Base-by-base conservation (phyloP, 768 basidiomycete species). In the Tricholoma hemisulphureum region DNA sequence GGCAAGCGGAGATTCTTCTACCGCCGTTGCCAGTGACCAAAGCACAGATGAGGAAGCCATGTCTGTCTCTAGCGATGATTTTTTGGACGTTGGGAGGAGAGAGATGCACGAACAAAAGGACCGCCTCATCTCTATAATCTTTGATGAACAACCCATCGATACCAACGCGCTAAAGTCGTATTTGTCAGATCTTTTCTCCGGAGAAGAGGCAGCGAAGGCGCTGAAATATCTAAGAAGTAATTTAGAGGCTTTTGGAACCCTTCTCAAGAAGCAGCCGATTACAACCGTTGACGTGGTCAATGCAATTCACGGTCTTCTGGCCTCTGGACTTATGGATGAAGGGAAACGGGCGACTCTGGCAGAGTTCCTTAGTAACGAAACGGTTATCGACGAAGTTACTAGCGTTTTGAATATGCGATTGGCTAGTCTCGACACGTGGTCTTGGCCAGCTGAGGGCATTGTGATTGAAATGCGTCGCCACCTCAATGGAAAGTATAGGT, bases 401-500 rank as follows among this genome's bases (percentile, higher is more conserved):
- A 80, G 73, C 41, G 78, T 80, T 1, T 59, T 81, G 39, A 79
- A 70, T 28, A 80, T 82, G 80, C 76, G 77, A 2, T 65, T 80
- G 46, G 70, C 74, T 2, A 69, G 69, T 52, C 57, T 81, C 9
- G 71, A 74, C 3, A 58, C 69, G 4, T 81, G 80, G 80, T 60
- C 71, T 1, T 82, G 80, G 80, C 78, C 79, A 3, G 59, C 60
- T 2, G 71, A 75, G 24, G 80, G 80, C 1, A 67, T 77, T 20
- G 51, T 60, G 23, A 68, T 81, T 6, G 78, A 82, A 51, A 78
- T 80, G 71, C 72, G 80, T 13, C 70, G 80, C 5, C 75, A 77
- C 68, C 66, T 82, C 29, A 78, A 78, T 58, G 80, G 80, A 2
- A 80, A 80, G 67, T 81, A 80, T 57, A 68, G 74, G 74, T 72